phyloP scores from a whole-genome alignment of 2,329 filamentous ascomycete genomes.

The Cercospora brassicicola region DNA sequence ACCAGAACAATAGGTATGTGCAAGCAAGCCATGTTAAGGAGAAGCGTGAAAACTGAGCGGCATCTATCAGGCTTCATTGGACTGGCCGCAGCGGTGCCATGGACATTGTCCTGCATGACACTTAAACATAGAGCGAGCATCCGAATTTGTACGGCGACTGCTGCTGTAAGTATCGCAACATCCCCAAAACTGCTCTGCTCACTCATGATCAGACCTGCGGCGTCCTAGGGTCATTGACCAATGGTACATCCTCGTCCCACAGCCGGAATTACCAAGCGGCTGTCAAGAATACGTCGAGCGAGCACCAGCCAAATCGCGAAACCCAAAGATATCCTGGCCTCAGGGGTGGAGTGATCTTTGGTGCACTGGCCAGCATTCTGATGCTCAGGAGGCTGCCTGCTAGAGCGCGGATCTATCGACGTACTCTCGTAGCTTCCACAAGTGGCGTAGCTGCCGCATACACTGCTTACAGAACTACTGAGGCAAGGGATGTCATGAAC shows the following conservation, averaged over 20 bases:
- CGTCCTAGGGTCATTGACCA: not conserved
- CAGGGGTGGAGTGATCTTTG: not conserved
- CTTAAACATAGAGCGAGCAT: not conserved
- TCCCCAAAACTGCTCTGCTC: not conserved
- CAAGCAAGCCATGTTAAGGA: not conserved
- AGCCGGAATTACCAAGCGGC: not conserved
- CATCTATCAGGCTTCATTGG: not conserved
- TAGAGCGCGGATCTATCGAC: not conserved
- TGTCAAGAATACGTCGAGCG: not conserved
- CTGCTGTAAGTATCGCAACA: not conserved
- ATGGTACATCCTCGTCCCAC: not conserved
- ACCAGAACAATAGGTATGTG: not conserved
- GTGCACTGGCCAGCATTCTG: not conserved
- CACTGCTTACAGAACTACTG: not conserved
- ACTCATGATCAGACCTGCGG: not conserved
- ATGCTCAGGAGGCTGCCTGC: not conserved
- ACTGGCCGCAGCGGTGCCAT: not conserved
- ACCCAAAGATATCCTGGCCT: not conserved
- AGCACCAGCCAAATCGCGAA: not conserved
- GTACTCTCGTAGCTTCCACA: not conserved
- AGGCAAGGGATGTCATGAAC: not conserved
- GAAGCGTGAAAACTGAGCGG: not conserved
- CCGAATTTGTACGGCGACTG: not conserved
- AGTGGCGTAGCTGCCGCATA: not conserved
- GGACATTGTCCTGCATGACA: not conserved